Evolutionary conservation across 495 filamentous ascomycete genomes (phyloP).

Genomic region (Trichoderma gamsii): DNA sequence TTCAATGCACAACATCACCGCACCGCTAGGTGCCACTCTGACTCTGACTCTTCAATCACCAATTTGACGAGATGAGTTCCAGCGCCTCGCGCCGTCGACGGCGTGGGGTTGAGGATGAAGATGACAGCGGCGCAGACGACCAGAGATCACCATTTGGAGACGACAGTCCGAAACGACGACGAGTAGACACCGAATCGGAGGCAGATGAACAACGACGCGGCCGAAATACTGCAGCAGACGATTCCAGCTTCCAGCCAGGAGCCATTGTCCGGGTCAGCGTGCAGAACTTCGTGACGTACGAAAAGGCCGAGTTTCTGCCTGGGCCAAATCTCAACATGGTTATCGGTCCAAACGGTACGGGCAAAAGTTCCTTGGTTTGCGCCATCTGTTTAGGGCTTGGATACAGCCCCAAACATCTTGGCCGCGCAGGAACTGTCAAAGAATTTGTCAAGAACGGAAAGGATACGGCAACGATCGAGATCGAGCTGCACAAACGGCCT

Average conservation of each 20-base stretch:
- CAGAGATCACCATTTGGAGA: slow-evolving; percentile 17
- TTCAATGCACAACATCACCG: background rate
- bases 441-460: slow-evolving; percentile 93
- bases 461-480: slow-evolving; percentile 73
- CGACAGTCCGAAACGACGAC: slow-evolving; percentile 25
- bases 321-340: slow-evolving; percentile 97
- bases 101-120: slow-evolving; percentile 30
- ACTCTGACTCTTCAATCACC: background rate
- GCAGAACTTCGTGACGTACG: slow-evolving; percentile 93
- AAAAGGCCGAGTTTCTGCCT: slow-evolving; percentile 76
- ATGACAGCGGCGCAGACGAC: slow-evolving; percentile 22
- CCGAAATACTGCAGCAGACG: background rate
- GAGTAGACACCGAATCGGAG: background rate
- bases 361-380: slow-evolving; percentile 95
- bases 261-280: slow-evolving; percentile 85
- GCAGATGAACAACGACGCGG: slow-evolving; percentile 2
- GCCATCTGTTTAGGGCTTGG: slow-evolving; percentile 93
- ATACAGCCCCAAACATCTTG: slow-evolving; percentile 74
- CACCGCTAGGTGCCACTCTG: background rate
- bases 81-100: slow-evolving; percentile 25
- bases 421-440: slow-evolving; percentile 74
- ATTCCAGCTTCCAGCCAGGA: slow-evolving; percentile 58
- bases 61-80: background rate
- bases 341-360: slow-evolving; percentile 95
- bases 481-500: slow-evolving; percentile 65